Evolutionary conservation across 2,329 filamentous ascomycete genomes (phyloP), one percentile per base, ranked within the genome.

Genomic region (Alternaria tenuissima): DNA sequence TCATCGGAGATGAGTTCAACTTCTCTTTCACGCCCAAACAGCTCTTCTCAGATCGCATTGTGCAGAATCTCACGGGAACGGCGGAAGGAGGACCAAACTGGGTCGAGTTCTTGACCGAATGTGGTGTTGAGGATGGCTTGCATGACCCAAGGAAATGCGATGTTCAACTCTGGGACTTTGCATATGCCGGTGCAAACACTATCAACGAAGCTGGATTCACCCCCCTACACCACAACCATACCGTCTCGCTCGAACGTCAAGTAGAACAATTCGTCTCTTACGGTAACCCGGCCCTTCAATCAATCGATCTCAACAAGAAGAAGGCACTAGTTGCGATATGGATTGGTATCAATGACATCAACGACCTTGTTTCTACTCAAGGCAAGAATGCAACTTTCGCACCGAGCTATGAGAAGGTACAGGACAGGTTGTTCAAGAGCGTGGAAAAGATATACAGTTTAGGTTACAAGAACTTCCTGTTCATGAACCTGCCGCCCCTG

Each of bases 341-440:
- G 81, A 87, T 87, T 46, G 86, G 84, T 7, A 78, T 87, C 59
- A 87, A 87, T 67, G 85, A 87, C 57, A 84, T 87, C 61, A 80
- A 78, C 62, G 85, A 87, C 67, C 81, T 81, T 7, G 77, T 74
- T 14, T 79, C 81, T 41, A 57, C 66, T n/a, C 41, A 61, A 5
- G 62, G 64, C 5, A 81, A 80, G 48, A 77, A 75, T 32, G 77
- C 81, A 12, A 74, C 78, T 11, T 86, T 85, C 61, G 75, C 78
- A 3, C 72, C 67, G 0, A 81, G 84, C 63, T 86, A 85, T 67
- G 71, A 79, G 4, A 68, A 72, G 11, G 70, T 85, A 5, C 78
- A 82, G 36, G 52, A 52, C 4, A 75, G 79, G 0, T 73, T 84
- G 2, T 82, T 85, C 57, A 59, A 73, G 14, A 77, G 79, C 16